Evolutionary conservation across 208 protist species (phyloP), one percentile per base, ranked within the genome.

Genomic region (Lotmaria passim): DNA sequence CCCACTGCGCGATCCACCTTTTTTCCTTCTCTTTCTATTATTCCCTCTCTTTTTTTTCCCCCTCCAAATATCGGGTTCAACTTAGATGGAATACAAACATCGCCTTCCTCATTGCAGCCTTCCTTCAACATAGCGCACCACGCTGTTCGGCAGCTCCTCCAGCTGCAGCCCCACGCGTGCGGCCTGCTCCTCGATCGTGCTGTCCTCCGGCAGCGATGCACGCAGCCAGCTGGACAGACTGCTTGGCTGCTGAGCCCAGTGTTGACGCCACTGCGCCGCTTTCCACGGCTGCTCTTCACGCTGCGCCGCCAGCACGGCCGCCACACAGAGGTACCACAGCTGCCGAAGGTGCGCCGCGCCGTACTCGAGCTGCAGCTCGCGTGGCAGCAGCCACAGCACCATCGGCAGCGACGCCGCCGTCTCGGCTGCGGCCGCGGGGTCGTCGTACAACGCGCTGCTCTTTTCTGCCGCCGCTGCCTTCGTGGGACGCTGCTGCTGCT

Each of bases 351-450:
- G 79, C n/a, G 59, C 57, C 24, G 70, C 59, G 23, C 79, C 79
- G 41, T 77, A 73, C 68, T 85, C 79, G 11, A 59, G 71, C 64
- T 81, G 79, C 58, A 85, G 73, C 57, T 60, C 67, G 14, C 73
- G 74, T 34, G 79, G 79, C 26, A 85, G 52, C 52, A 78, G 65
- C 80, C 80, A 85, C 47, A 85, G 70, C 47, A 85, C 46, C 61
- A 71, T 70, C 55, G 56, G 65, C 52, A 64, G 57, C 33, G 56
- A 62, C 31, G 51, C 58, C 12, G 50, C 52, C 23, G 69, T 59
- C 36, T 72, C 61, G 36, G 46, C 30, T 50, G 47, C 48, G 28
- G 19, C 24, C 21, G n/a, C n/a, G n/a, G n/a, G n/a, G n/a, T 41
- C 43, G 30, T 57, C 34, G 53, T 38, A 41, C n/a, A 28, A 7